Evolutionary conservation across 208 protist genomes (phyloP), one percentile per base, ranked within the genome.

Genomic region (Trypanosoma congolense): DNA sequence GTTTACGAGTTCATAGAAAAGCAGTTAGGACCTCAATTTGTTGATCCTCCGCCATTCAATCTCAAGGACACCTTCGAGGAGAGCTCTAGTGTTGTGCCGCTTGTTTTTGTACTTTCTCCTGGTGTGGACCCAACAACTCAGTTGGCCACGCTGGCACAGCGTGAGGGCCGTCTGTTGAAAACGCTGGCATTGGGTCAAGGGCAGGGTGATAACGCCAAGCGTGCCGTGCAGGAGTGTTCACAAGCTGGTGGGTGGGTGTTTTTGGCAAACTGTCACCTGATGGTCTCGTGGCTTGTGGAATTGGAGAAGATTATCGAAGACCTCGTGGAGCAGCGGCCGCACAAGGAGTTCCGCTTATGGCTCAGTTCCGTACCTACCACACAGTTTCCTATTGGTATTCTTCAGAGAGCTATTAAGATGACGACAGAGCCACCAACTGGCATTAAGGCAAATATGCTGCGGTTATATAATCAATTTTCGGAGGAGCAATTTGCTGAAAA

Each of bases 361-460:
- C 88, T 99, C n/a, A 98, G 95, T 50, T 98, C 93, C 16, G 90
- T 96, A 30, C 97, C 98, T 10, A 95, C 96, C 35, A 93, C 93
- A 24, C 75, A 96, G 68, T 99, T 97, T 69, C 96, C 94, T 10
- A 97, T 98, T 48, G 90, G 91, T n/a, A 87, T 99, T 43, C 61
- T 99, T 59, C 97, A 99, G 74, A 64, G 70, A 19, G 75, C 89
- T 16, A 90, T 99, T 62, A 99, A 99, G 79, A 98, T 99, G 75
- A 99, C 98, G 21, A 99, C 96, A 40, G 97, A 99, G 75, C 96
- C 98, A 14, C 98, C 98, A 9, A 93, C 87, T 52, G 98, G 98
- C 28, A 84, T 99, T 54, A 96, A 97, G 67, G 80, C 90, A 5
- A 99, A 99, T 77, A 93, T 99, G 83, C 62, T 90, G 52, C 87